A percentile compares a stretch with the other conserved stretches of the same genome.
Conservation (phyloP, 768 basidiomycete genomes). For the Russula dissimulans region DNA sequence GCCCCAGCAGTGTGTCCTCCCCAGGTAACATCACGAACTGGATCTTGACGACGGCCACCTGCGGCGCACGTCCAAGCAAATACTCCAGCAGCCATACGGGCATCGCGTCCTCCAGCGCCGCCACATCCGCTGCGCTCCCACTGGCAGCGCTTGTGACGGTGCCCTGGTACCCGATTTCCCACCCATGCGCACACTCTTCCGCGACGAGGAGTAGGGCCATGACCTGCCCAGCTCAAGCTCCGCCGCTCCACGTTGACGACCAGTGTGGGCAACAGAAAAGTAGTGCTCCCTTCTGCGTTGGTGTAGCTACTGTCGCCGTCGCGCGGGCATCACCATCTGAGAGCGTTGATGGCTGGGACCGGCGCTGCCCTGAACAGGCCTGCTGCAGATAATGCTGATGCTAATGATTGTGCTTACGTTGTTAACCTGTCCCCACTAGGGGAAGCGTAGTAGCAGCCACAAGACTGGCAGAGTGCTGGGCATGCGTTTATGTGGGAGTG, state of each 20-base stretch:
- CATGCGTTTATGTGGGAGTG: too few relatives aligned
- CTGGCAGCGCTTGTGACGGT: conserved; percentile 48
- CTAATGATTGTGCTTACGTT: too few relatives aligned
- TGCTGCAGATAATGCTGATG: too few relatives aligned
- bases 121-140: conserved; percentile 36
- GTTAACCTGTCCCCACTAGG: too few relatives aligned
- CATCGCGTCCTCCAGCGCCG: conserved; percentile 60
- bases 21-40: conserved; percentile 83
- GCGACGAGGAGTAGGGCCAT: conserved; percentile 61
- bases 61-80: conserved; percentile 51
- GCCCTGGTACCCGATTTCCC: conserved; percentile 70
- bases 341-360: too few relatives aligned
- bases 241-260: conserved; percentile 34
- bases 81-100: conserved; percentile 89
- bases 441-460: too few relatives aligned
- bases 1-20: conserved; percentile 59
- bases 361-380: too few relatives aligned
- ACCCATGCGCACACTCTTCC: conserved; percentile 69
- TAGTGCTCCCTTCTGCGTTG: too few relatives aligned
- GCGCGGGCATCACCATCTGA: too few relatives aligned
- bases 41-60: conserved; percentile 56
- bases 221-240: conserved; percentile 28
- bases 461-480: too few relatives aligned
- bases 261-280: too few relatives aligned
- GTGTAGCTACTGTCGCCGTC: too few relatives aligned